Evolutionary conservation across 257 asterid species (phyloP), one percentile per base, ranked within the genome.

Genomic region (Eucommia ulmoides): DNA sequence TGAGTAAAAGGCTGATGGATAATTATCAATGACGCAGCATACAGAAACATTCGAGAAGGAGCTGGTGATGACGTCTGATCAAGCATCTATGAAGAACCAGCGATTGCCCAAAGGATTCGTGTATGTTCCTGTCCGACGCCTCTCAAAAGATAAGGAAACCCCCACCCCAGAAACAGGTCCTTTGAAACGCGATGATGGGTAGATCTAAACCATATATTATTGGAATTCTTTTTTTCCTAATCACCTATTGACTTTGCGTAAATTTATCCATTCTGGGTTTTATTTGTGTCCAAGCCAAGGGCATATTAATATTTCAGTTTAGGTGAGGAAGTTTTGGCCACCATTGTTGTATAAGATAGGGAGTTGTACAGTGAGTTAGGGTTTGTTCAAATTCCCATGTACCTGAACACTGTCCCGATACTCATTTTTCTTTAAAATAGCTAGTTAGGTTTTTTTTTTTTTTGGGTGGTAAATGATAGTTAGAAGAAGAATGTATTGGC

Each of bases 21-120:
- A 38, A 24, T 24, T 3, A 29, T 25, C 20, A 19, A 52, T 46
- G 29, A 56, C 65, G 51, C 81, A 84, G 92, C 77, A 78, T 61
- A 47, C 68, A 6, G 97, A 84, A 65, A 79, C 89, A 16, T 80
- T 88, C 56, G 94, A 73, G 44, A 84, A 80, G 62, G 97, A 88
- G 76, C 71, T 88, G 22, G 65, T 80, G 29, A 83, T 88, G 95
- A 88, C 97, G 38, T 84, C 97, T 21, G 95, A 88, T 69, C 95
- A 84, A 74, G 95, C 97, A 49, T 67, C 95, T 3, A 58, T 81
- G 79, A 88, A 75, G 76, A 88, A 88, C 51, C 95, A 81, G 62
- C 79, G 92, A 59, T 69, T 83, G 24, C 97, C 97, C 7, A 81
- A 84, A 54, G 97, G 93, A 54, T 84, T 71, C 12, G 97, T 88